These are phyloP conservation scores for Aureobasidium zeae DNA, from an alignment of 2,329 filamentous ascomycete species.

Conservation along the genomic window DNA sequence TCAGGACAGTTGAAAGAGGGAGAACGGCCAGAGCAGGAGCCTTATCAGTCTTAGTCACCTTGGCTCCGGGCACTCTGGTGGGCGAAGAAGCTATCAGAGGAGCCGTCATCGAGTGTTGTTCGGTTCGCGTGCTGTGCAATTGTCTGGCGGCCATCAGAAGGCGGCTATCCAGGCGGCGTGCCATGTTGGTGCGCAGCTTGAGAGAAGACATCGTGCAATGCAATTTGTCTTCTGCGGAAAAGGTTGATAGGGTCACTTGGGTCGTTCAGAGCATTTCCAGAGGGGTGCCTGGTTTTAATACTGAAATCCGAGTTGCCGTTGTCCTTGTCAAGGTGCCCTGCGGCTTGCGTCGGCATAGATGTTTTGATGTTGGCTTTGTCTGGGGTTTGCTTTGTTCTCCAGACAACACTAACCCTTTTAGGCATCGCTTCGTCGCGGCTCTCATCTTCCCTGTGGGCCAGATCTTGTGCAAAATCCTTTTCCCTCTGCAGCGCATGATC, in stretches of 20 bases:
- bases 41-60: slow-evolving; percentile 11
- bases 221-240: background rate
- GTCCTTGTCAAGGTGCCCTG: slow-evolving; percentile 2
- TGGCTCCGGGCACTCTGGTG: slow-evolving; percentile 6
- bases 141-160: slow-evolving; percentile 12
- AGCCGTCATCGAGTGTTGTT: slow-evolving; percentile 11
- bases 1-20: slow-evolving; percentile 56
- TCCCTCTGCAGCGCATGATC: too few species aligned
- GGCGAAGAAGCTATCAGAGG: background rate
- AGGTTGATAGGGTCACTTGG: slow-evolving; percentile 10
- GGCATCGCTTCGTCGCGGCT: slow-evolving; percentile 2
- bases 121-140: slow-evolving; percentile 8
- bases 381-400: background rate
- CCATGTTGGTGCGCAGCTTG: slow-evolving; percentile 11
- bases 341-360: slow-evolving; percentile 10
- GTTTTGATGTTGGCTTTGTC: slow-evolving; percentile 6
- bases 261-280: background rate
- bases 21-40: slow-evolving; percentile 52
- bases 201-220: slow-evolving; percentile 8
- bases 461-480: background rate
- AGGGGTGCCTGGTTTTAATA: slow-evolving; percentile 12
- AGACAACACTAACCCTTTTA: background rate
- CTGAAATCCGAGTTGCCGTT: background rate
- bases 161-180: slow-evolving; percentile 10
- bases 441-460: slow-evolving; percentile 1